A percentile compares a stretch with the other conserved stretches of the same genome.
These are phyloP conservation scores for Trametes meyenii DNA, from an alignment of 768 basidiomycete species.

Conservation along the genomic window DNA sequence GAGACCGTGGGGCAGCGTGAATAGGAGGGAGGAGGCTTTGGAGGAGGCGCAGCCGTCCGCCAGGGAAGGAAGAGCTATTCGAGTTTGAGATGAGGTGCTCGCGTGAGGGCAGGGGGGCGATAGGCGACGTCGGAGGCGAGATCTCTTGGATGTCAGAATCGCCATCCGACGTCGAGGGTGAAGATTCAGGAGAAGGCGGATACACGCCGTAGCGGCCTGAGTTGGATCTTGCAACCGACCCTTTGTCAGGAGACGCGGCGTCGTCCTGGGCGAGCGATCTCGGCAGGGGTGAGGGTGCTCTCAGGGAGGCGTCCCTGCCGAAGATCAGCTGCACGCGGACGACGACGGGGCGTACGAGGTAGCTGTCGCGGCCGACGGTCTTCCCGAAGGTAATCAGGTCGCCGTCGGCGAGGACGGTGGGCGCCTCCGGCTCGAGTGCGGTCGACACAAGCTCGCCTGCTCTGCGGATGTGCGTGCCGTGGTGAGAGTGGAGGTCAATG, in stretches of 20 bases:
- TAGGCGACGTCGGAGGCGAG: constrained; percentile 20
- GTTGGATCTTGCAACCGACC: constrained; percentile 33
- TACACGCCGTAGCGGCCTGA: constrained; percentile 70
- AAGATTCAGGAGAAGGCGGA: constrained; percentile 39
- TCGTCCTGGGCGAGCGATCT: constrained; percentile 11
- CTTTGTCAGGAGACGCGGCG: constrained; percentile 24
- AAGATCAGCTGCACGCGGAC: constrained; percentile 61
- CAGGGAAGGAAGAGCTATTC: not conserved
- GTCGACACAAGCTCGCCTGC: constrained; percentile 51
- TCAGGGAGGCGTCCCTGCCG: constrained; percentile 14
- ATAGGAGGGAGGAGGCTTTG: constrained; percentile 28
- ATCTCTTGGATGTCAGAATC: constrained; percentile 34
- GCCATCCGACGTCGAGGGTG: constrained; percentile 46
- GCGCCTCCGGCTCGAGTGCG: constrained; percentile 55
- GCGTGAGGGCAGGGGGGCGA: not conserved
- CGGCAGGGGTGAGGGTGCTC: constrained; percentile 17
- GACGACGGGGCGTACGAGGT: constrained; percentile 63
- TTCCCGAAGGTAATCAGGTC: constrained; percentile 81
- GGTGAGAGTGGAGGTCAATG: constrained; percentile 72
- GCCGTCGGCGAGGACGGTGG: constrained; percentile 62
- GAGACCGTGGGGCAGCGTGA: not conserved
- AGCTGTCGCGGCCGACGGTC: constrained; percentile 63
- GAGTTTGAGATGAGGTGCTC: not conserved
- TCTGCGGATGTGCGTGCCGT: constrained; percentile 71
- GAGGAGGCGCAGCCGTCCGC: constrained; percentile 25